A percentile compares a stretch with the other conserved stretches of the same genome.
Conservation (phyloP, 768 basidiomycete genomes). For the Chalciporus pseudorubinellus region DNA sequence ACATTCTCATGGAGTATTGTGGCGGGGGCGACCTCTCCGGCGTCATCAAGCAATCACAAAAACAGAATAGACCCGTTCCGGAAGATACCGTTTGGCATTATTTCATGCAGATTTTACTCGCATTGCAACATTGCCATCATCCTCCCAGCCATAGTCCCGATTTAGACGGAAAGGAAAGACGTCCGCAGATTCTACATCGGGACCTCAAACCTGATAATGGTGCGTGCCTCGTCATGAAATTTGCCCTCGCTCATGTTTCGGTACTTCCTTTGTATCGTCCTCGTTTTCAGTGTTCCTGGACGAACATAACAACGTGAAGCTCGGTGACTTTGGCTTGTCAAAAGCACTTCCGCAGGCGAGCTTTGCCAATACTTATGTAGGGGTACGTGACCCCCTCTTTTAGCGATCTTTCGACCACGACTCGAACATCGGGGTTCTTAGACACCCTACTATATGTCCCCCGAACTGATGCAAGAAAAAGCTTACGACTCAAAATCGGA, state of each 20-base stretch:
- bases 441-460: constrained; percentile 99
- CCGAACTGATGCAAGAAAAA: constrained; percentile 96
- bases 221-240: constrained; percentile 32
- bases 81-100: constrained; percentile 97
- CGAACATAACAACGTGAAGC: constrained; percentile 79
- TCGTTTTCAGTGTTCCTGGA: constrained; percentile 77
- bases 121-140: constrained; percentile 91
- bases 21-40: constrained; percentile 92
- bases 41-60: constrained; percentile 77
- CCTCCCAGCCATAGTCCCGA: constrained; percentile 45
- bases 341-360: constrained; percentile 86
- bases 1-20: constrained; percentile 99
- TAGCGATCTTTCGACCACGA: neutral
- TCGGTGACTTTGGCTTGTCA: constrained; percentile 95
- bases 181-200: constrained; percentile 83
- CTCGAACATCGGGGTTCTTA: constrained; percentile 46
- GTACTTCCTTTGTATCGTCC: neutral
- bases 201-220: constrained; percentile 99
- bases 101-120: constrained; percentile 88
- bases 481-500: constrained; percentile 97
- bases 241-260: neutral
- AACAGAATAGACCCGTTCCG: constrained; percentile 67
- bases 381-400: constrained; percentile 51
- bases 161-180: constrained; percentile 47
- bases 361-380: constrained; percentile 96